Conservation (phyloP, 1,284 basidiomycete species). For the Psilocybe mexicana region DNA sequence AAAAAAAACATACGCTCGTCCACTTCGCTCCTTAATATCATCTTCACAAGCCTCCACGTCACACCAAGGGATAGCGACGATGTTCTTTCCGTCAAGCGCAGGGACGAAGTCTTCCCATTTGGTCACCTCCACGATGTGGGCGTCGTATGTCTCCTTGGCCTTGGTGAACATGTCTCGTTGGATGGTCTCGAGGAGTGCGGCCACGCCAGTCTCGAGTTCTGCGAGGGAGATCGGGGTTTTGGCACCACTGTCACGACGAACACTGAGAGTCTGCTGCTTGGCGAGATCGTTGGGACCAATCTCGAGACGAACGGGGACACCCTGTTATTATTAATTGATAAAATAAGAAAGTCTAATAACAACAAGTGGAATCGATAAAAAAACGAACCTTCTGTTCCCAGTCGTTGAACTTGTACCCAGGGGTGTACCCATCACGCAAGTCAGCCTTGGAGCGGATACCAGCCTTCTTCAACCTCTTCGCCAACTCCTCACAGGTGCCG, state of each 20-base stretch:
- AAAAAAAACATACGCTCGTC: conserved; percentile 66
- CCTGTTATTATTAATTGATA: conserved; percentile 46
- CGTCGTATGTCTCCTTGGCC: conserved; percentile 78
- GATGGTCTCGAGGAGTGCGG: conserved; percentile 79
- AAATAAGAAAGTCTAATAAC: neutral
- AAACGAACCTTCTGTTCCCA: conserved; percentile 90
- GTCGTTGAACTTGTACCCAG: conserved; percentile 99
- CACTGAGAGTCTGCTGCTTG: conserved; percentile 81
- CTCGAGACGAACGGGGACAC: conserved; percentile 96
- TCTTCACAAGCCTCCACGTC: conserved; percentile 94
- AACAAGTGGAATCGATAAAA: neutral
- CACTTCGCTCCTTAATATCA: conserved; percentile 95
- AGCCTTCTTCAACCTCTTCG: conserved; percentile 65
- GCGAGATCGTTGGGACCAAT: conserved; percentile 93
- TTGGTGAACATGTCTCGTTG: conserved; percentile 87
- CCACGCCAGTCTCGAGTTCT: conserved; percentile 60
- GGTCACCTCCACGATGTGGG: conserved; percentile 74
- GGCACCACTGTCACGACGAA: conserved; percentile 85
- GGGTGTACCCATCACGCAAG: conserved; percentile 93
- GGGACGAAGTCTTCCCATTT: conserved; percentile 93
- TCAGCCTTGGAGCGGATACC: conserved; percentile 90
- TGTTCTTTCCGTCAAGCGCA: conserved; percentile 86
- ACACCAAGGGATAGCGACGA: conserved; percentile 96
- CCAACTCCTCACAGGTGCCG: conserved; percentile 76
- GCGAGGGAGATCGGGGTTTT: conserved; percentile 77